Percentiles rank a stretch among this genome's conserved stretches.
Evolutionary conservation across 2,329 filamentous ascomycete genomes (phyloP).

Genomic region (Dactylonectria estremocensis): DNA sequence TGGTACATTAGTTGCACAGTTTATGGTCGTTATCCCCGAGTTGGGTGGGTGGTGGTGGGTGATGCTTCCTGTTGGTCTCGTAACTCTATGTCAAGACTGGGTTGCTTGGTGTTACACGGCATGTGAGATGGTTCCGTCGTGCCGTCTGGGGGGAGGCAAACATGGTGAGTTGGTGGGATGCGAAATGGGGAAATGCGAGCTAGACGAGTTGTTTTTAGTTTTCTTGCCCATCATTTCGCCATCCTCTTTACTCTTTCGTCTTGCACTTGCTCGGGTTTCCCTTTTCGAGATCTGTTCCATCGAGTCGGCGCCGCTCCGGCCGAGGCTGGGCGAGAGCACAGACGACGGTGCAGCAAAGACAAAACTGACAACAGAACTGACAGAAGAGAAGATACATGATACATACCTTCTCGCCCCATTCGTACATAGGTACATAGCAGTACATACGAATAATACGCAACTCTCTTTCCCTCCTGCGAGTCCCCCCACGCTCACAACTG

Average conservation of each 20-base stretch:
- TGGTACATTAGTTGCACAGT: neutral
- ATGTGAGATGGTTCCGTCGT: neutral
- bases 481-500: neutral
- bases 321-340: neutral
- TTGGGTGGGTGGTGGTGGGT: slow-evolving; percentile 2
- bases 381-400: neutral
- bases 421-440: neutral
- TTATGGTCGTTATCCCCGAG: neutral
- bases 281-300: neutral
- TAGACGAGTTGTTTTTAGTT: neutral
- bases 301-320: neutral
- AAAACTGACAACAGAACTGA: neutral
- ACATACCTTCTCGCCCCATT: neutral
- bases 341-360: neutral
- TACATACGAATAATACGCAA: neutral
- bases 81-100: neutral
- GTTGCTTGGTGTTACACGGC: neutral
- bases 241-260: neutral
- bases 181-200: neutral
- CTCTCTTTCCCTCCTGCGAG: neutral
- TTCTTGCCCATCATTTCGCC: neutral
- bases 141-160: neutral
- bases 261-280: neutral
- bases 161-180: neutral
- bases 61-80: neutral